Evolutionary conservation across 345 rosid species (phyloP).

Genomic region (Salix dunnii): DNA sequence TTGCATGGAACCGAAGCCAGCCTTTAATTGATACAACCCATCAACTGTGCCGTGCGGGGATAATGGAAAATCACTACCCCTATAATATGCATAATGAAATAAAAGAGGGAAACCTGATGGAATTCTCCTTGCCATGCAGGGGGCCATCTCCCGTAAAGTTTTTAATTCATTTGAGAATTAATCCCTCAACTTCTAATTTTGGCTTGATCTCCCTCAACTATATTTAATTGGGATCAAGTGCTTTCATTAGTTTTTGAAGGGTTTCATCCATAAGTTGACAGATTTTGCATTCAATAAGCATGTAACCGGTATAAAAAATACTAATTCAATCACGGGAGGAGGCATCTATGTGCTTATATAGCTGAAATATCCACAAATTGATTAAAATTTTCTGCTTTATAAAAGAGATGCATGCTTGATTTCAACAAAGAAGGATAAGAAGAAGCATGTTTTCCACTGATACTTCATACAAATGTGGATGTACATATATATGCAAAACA

Average conservation of each 20-base stretch:
- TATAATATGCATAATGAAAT: neutral
- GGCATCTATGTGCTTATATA: neutral
- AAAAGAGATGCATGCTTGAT: neutral
- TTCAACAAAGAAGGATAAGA: neutral
- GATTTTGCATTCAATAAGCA: neutral
- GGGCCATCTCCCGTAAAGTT: neutral
- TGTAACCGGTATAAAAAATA: neutral
- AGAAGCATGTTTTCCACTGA: neutral
- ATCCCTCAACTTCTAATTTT: neutral
- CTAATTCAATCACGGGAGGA: neutral
- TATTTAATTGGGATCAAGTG: neutral
- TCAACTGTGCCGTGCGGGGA: neutral
- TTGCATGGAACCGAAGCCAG: neutral
- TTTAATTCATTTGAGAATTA: neutral
- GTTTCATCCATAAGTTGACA: neutral
- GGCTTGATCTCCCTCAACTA: neutral
- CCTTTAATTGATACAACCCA: neutral
- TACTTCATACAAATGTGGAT: neutral
- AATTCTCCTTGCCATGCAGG: neutral
- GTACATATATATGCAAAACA: neutral
- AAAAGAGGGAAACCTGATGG: neutral
- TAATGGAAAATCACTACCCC: neutral
- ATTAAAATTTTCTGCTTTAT: neutral
- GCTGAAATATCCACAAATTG: neutral
- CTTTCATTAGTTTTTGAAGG: neutral